Percentiles rank a stretch among this genome's conserved stretches.
These are phyloP conservation scores for Salix koriyanagi DNA, from an alignment of 345 rosid genomes.

Conservation along the genomic window DNA sequence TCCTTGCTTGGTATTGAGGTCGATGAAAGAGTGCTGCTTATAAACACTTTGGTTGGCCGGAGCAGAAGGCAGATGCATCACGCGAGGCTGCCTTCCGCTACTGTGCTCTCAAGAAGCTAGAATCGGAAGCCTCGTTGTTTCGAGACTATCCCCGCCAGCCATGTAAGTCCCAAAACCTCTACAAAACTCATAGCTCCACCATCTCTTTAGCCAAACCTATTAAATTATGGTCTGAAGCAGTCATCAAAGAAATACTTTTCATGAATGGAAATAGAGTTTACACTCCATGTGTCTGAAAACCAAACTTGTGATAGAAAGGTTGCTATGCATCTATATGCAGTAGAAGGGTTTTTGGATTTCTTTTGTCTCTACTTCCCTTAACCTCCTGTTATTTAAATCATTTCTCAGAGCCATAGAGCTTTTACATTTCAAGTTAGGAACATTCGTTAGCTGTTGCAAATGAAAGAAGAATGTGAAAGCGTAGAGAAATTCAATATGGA, in stretches of 20 bases:
- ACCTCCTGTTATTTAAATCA: background rate
- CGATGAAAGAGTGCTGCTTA: constrained; percentile 82
- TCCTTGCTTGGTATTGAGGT: constrained; percentile 34
- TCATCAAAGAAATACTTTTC: background rate
- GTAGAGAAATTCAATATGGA: background rate
- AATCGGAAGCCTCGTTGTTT: constrained; percentile 72
- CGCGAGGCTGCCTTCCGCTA: constrained; percentile 96
- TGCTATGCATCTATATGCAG: no score
- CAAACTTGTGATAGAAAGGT: no score
- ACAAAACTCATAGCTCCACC: no score
- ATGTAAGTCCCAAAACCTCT: constrained; percentile 10
- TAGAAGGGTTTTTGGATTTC: background rate
- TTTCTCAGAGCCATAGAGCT: background rate
- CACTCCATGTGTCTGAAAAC: background rate
- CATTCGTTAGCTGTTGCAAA: background rate
- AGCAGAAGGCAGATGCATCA: constrained; percentile 81
- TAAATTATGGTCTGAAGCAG: no score
- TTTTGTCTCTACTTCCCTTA: background rate
- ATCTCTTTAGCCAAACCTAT: no score
- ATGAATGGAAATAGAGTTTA: background rate
- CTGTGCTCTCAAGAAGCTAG: constrained; percentile 78
- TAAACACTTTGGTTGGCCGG: constrained; percentile 91
- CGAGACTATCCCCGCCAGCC: constrained; percentile 61
- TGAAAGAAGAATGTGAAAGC: background rate
- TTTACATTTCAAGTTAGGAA: background rate